Evolutionary conservation across 2,329 filamentous ascomycete genomes (phyloP).

Genomic region (Fusarium annulatum): DNA sequence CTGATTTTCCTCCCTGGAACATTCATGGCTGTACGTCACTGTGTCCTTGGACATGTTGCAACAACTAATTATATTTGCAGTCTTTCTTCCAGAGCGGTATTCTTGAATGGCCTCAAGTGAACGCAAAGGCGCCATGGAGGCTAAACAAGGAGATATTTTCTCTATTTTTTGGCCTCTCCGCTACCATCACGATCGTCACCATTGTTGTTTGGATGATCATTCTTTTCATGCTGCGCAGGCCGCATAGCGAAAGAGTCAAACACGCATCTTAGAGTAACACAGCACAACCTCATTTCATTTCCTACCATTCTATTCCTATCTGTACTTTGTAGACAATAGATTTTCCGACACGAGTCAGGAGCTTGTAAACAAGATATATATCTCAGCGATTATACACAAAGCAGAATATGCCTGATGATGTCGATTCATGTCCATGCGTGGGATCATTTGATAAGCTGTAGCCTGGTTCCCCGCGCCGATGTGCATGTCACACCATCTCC

Average conservation of each 20-base stretch:
- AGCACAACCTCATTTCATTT: background rate
- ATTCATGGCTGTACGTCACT: conserved; percentile 30
- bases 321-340: background rate
- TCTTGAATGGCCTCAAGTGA: conserved; percentile 4
- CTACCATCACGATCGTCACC: background rate
- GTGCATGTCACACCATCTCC: background rate
- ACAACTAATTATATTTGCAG: background rate
- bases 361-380: background rate
- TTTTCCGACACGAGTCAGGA: background rate
- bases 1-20: conserved; percentile 29
- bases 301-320: background rate
- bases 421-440: background rate
- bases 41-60: background rate
- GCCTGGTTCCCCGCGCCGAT: background rate
- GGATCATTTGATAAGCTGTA: background rate
- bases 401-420: background rate
- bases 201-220: conserved; percentile 1
- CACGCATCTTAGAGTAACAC: background rate
- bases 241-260: background rate
- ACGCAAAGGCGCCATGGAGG: background rate
- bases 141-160: conserved; percentile 8
- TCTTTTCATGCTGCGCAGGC: conserved; percentile 10
- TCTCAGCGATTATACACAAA: background rate
- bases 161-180: conserved; percentile 13
- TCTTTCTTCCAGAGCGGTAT: conserved; percentile 35